Percentiles rank a stretch among this genome's conserved stretches.
Conservation (phyloP, 2,329 filamentous ascomycete species). For the Podosphaera xanthii region DNA sequence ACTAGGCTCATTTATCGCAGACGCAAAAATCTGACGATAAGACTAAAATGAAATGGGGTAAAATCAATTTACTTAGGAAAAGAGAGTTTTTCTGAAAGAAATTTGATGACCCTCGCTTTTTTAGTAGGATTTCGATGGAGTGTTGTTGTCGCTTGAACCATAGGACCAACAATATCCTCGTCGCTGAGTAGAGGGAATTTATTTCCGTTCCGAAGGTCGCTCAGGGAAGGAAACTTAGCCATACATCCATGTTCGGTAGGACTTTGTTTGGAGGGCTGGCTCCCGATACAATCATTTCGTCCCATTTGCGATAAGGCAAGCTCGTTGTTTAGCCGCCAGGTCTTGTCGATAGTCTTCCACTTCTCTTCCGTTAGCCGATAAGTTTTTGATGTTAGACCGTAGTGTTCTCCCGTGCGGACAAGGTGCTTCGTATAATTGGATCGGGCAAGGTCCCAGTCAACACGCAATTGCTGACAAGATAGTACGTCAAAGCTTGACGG, state of each 20-base stretch:
- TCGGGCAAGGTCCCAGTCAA: constrained; percentile 64
- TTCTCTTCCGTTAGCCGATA: constrained; percentile 72
- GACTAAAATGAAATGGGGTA: neutral
- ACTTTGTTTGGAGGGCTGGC: constrained; percentile 21
- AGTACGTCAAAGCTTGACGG: constrained; percentile 33
- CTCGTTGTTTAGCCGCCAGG: constrained; percentile 52
- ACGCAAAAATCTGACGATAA: neutral
- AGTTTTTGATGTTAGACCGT: constrained; percentile 71
- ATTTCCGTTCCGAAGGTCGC: constrained; percentile 41
- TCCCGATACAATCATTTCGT: constrained; percentile 19
- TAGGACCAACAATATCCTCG: constrained; percentile 81
- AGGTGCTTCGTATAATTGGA: constrained; percentile 78
- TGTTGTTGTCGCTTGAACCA: constrained; percentile 25
- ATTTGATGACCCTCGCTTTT: constrained; percentile 15
- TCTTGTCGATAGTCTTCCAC: constrained; percentile 57
- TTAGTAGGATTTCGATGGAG: constrained; percentile 14
- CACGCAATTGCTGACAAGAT: constrained; percentile 39
- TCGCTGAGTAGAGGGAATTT: constrained; percentile 81
- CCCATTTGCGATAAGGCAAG: constrained; percentile 31
- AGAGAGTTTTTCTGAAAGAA: constrained; percentile 16
- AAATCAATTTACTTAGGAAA: neutral
- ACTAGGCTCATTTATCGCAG: neutral
- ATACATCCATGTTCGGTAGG: constrained; percentile 24
- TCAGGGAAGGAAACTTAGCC: constrained; percentile 43
- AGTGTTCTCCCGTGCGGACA: constrained; percentile 72